These are phyloP conservation scores for Ascochyta lentis DNA, from an alignment of 2,329 filamentous ascomycete species.

Conservation along the genomic window DNA sequence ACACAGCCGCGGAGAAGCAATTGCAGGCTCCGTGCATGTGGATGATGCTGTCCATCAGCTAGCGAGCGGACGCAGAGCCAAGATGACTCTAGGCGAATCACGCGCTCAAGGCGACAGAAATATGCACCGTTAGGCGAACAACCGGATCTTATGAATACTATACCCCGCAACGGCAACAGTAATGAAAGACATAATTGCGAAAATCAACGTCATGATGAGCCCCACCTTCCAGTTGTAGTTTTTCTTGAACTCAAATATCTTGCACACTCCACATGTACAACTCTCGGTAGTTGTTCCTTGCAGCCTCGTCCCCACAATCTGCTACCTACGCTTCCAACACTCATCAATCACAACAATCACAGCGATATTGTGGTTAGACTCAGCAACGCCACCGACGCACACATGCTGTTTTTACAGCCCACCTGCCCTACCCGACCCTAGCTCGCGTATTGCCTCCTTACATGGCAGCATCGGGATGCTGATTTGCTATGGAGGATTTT, in stretches of 20 bases:
- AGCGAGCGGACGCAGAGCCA: background rate
- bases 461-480: no score
- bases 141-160: background rate
- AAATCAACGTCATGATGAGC: background rate
- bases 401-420: no score
- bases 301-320: slow-evolving; percentile 16
- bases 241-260: no score
- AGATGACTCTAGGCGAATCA: background rate
- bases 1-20: background rate
- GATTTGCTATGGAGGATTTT: no score
- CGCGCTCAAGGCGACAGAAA: background rate
- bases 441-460: no score
- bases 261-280: background rate
- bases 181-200: background rate
- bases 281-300: background rate
- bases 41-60: background rate
- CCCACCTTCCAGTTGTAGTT: background rate
- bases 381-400: no score
- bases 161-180: background rate
- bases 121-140: background rate
- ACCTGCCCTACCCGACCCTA: no score
- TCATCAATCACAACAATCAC: no score
- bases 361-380: no score
- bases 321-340: no score
- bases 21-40: background rate